Evolutionary conservation across 2,329 filamentous ascomycete genomes (phyloP), one percentile per base, ranked within the genome.

Genomic region (Thermoascus crustaceus): DNA sequence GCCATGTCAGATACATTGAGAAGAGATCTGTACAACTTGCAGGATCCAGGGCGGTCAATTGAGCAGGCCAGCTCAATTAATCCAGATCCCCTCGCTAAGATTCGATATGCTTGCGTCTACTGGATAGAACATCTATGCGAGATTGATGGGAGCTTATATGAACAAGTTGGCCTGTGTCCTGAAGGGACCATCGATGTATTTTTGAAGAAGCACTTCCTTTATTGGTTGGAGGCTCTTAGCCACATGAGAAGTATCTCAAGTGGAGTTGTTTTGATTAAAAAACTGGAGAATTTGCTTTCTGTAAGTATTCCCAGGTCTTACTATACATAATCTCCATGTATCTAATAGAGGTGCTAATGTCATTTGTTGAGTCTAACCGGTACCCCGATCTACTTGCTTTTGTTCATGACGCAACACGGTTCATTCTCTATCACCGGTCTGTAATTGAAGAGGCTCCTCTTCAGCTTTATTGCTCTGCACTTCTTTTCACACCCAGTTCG

Each of bases 21-120:
- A 14, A 54, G 57, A 1, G 51, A 70, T 25, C 58, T 68, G 0
- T 68, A 60, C 35, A 18, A 40, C 2, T 34, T 68, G 2, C 7
- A 14, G 0, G 11, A 40, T 7, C 48, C 44, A 2, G 52, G 54
- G 18, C 32, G 32, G 32, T 32, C 31, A 0, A 50, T 58, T 6
- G 22, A 38, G 2, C 17, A 38, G 16, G 32, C 42, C 9, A 24
- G 25, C 1, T 20, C 16, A 3, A 21, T 50, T 1, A 5, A 49
- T 8, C 41, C 43, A 5, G 50, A 61, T 34, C 55, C 52, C 1
- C 38, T 64, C 0, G 38, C 40, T 4, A 7, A 38, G 9, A 34
- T 52, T 17, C 31, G 43, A 4, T 66, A 67, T 37, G 44, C 50
- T 5, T 63, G 55, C 37, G 19, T 53, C 2, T 54, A 60, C 34